These are phyloP conservation scores for Begonia peltatifolia DNA, from an alignment of 306 rosid genomes.

Conservation along the genomic window DNA sequence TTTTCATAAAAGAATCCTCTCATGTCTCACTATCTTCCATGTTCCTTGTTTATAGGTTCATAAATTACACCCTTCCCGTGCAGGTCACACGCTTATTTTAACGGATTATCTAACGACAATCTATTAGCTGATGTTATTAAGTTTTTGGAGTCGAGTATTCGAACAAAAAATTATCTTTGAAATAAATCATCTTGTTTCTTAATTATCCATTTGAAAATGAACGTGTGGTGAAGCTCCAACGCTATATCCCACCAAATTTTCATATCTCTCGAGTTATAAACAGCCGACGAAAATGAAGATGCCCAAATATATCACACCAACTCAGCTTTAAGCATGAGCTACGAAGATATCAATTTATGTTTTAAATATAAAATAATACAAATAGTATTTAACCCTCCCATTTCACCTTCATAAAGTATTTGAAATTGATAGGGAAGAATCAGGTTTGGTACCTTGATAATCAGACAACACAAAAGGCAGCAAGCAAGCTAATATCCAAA, in stretches of 20 bases:
- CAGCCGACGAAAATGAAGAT: neutral
- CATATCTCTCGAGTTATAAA: too few relatives aligned
- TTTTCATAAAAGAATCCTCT: too few relatives aligned
- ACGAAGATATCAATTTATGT: neutral
- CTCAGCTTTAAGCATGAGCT: neutral
- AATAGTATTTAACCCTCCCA: neutral
- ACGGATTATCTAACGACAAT: too few relatives aligned
- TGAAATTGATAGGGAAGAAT: conserved; percentile 1
- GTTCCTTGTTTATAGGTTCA: too few relatives aligned
- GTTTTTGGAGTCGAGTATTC: too few relatives aligned
- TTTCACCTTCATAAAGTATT: conserved; percentile 3
- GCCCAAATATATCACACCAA: neutral
- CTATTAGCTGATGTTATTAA: too few relatives aligned
- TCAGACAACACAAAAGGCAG: conserved; percentile 48
- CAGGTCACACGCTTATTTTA: too few relatives aligned
- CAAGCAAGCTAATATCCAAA: conserved; percentile 40
- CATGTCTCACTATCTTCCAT: too few relatives aligned
- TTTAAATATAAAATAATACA: conserved; percentile 1
- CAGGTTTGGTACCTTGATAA: conserved; percentile 46
- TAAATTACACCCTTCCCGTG: too few relatives aligned
- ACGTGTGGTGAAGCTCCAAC: too few relatives aligned
- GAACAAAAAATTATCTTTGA: neutral
- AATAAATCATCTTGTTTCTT: neutral
- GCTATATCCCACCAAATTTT: too few relatives aligned
- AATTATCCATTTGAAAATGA: too few relatives aligned